Percentiles rank a stretch among this genome's conserved stretches.
Conservation (phyloP, 192 early-diverging fungal species). For the Backusella parvicylindrica region DNA sequence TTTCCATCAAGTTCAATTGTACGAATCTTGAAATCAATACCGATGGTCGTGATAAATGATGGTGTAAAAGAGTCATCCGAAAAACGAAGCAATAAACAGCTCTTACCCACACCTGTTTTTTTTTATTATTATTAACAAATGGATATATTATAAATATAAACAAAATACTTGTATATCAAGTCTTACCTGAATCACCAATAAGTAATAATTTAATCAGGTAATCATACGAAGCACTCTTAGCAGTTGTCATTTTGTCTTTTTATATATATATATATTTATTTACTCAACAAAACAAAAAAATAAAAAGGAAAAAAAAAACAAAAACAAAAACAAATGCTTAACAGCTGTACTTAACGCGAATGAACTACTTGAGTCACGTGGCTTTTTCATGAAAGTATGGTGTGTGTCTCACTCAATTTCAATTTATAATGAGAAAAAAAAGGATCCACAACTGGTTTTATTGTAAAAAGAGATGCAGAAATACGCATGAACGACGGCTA, state of each 20-base stretch:
- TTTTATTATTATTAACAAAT: not conserved
- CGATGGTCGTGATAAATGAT: constrained; percentile 99
- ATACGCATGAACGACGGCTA: not conserved
- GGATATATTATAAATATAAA: not conserved
- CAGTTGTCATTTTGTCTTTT: constrained; percentile 18
- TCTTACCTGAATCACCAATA: constrained; percentile 94
- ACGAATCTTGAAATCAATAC: constrained; percentile 99
- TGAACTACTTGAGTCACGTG: not conserved
- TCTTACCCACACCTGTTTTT: constrained; percentile 94
- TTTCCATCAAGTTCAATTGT: constrained; percentile 99
- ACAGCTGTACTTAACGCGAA: not conserved
- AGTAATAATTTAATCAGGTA: constrained; percentile 98
- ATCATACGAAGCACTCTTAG: constrained; percentile 95
- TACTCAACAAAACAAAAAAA: not conserved
- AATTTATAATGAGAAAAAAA: not conserved
- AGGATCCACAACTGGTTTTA: not conserved
- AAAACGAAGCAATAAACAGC: constrained; percentile 94
- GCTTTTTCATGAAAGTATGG: no score
- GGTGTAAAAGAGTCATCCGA: constrained; percentile 99
- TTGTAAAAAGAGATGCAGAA: not conserved
- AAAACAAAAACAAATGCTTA: not conserved
- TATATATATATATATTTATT: not conserved
- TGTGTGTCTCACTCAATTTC: not conserved
- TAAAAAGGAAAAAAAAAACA: not conserved
- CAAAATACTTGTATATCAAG: constrained; percentile 6